Percentiles rank a stretch among this genome's conserved stretches.
Evolutionary conservation across 176 grass and related monocot species (phyloP).

Genomic region (Miscanthus lutarioriparius): DNA sequence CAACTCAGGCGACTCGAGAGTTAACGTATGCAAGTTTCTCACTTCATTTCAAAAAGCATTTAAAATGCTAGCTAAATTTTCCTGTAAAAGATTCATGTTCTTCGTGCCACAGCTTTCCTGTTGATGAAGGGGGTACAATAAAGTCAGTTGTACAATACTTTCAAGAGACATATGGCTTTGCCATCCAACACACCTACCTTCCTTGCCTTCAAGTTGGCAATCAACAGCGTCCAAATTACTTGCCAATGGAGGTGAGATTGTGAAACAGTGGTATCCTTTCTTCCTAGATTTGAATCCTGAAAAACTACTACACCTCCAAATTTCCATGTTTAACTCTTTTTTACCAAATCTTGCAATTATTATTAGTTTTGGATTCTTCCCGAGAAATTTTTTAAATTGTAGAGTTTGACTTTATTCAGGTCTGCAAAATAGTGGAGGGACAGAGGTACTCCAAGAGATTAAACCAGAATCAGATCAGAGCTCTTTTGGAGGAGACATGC

Average conservation of each 20-base stretch:
- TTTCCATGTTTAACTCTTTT: background rate
- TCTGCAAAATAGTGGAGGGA: constrained; percentile 80
- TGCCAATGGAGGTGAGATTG: constrained; percentile 73
- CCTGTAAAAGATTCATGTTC: background rate
- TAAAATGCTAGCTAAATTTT: constrained; percentile 12
- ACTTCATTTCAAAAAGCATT: background rate
- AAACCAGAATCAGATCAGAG: constrained; percentile 87
- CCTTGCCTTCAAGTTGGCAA: constrained; percentile 76
- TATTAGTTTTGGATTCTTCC: background rate
- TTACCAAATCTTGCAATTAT: background rate
- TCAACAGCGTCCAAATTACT: constrained; percentile 65
- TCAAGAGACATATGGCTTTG: constrained; percentile 77
- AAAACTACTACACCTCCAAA: background rate
- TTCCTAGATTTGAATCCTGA: background rate
- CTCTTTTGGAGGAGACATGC: constrained; percentile 80
- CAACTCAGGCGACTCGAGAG: constrained; percentile 81
- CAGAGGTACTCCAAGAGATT: constrained; percentile 73
- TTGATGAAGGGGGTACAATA: constrained; percentile 72
- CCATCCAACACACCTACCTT: constrained; percentile 72
- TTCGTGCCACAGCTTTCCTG: constrained; percentile 54
- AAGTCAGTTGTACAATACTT: constrained; percentile 84
- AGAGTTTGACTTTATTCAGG: constrained; percentile 36
- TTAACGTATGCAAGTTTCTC: constrained; percentile 55
- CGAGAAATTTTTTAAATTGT: background rate
- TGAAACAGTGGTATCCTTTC: constrained; percentile 11